These are phyloP conservation scores for Saitoella complicata DNA, from an alignment of 805 yeast genomes.

Conservation along the genomic window DNA sequence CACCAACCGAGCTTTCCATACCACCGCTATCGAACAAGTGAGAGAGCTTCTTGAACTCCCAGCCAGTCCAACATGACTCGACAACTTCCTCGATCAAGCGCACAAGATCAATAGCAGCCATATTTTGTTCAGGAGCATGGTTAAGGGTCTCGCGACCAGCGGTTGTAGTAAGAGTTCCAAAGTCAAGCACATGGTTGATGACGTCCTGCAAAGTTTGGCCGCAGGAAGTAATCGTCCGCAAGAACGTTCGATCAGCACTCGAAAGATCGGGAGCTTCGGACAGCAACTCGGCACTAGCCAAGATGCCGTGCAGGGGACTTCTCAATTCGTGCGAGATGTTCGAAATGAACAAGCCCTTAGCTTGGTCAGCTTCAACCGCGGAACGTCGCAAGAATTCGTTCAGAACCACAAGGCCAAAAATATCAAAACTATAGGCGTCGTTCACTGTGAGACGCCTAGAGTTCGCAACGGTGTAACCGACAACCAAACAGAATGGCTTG, in stretches of 20 bases:
- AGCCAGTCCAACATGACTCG: too few species aligned
- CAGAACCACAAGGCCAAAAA: too few species aligned
- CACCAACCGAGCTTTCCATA: neutral
- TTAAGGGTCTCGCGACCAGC: neutral
- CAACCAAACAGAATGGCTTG: too few species aligned
- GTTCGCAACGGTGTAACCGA: too few species aligned
- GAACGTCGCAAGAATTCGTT: too few species aligned
- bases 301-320: constrained; percentile 88
- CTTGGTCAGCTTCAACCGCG: constrained; percentile 24
- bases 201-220: neutral
- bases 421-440: too few species aligned
- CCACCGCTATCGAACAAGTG: neutral
- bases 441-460: too few species aligned
- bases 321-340: constrained; percentile 87
- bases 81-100: too few species aligned
- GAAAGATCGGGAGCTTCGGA: neutral
- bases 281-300: constrained; percentile 25
- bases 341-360: constrained; percentile 85
- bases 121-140: neutral
- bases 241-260: neutral
- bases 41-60: too few species aligned
- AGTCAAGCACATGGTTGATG: neutral
- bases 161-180: neutral
- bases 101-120: too few species aligned
- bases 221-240: neutral